Evolutionary conservation across 768 basidiomycete genomes (phyloP).

Genomic region (Leccinellum luteum): DNA sequence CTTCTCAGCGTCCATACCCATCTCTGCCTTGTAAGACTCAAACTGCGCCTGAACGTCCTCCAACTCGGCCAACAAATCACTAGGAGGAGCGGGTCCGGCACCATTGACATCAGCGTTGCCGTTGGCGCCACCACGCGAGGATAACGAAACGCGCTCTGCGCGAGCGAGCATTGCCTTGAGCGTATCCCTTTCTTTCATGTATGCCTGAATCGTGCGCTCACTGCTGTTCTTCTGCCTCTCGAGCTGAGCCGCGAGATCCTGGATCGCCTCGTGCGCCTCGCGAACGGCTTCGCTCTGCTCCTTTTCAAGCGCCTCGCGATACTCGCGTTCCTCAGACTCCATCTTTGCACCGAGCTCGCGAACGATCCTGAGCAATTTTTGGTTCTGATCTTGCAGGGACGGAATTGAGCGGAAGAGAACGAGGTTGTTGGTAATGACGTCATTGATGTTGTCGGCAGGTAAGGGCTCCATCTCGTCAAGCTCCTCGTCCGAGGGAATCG

Average conservation of each 20-base stretch:
- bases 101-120: constrained; percentile 38
- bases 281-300: constrained; percentile 79
- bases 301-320: constrained; percentile 62
- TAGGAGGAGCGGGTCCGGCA: constrained; percentile 15
- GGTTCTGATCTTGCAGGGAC: constrained; percentile 87
- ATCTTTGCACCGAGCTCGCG: constrained; percentile 81
- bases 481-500: constrained; percentile 71
- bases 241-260: constrained; percentile 71
- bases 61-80: constrained; percentile 57
- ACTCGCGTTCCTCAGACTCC: constrained; percentile 81
- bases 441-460: constrained; percentile 59
- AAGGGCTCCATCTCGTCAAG: constrained; percentile 43
- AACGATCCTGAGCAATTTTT: constrained; percentile 79
- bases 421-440: constrained; percentile 84
- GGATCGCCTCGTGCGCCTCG: constrained; percentile 87
- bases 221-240: constrained; percentile 73
- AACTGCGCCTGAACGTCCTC: constrained; percentile 76
- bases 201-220: constrained; percentile 71
- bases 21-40: constrained; percentile 76
- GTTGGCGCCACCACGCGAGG: constrained; percentile 22
- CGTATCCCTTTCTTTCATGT: constrained; percentile 85
- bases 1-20: constrained; percentile 70
- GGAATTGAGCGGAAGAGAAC: constrained; percentile 82
- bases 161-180: constrained; percentile 72
- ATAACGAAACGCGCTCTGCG: constrained; percentile 33